Evolutionary conservation across 177 flowering plant genomes (phyloP), one percentile per base, ranked within the genome.

Genomic region (Vitis hybrid): DNA sequence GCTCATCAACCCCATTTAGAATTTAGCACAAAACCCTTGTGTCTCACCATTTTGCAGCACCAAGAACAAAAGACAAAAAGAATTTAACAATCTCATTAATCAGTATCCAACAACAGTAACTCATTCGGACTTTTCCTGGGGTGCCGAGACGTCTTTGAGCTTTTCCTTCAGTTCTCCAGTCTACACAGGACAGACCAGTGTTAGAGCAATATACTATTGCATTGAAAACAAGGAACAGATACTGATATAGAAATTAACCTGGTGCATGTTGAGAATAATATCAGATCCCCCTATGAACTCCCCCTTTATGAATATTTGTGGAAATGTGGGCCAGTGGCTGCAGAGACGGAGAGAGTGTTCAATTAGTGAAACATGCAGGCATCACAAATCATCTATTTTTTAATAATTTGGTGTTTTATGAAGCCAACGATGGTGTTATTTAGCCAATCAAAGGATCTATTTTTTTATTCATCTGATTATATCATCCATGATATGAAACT

Each of bases 241-340:
- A 18, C 11, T 24, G 32, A n/a, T 18, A 56, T 55, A 6, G 10
- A 21, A 48, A 57, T 40, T 76, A 73, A 90, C 97, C 94, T 88
- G 86, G 69, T 90, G 97, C 94, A 92, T 81, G 51, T 75, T 85
- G 21, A 92, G 85, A 61, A 92, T 84, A 50, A 92, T 89, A 81
- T 92, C 97, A 15, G 94, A 92, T 48, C 96, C 96, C 19, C 97
- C 97, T 67, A 92, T 63, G 65, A 92, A 90, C 80, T 92, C 96
- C 56, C 97, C 97, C 60, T 88, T 92, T 74, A 92, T 92, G 71
- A 90, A 92, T 74, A 92, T 81, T 69, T 92, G 97, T 4, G 97
- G 97, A 77, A 92, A 92, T 60, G 97, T 90, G 1, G 96, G 94
- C 94, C 96, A 91, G 71, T 81, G 58, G 84, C 94, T 92, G 81